Evolutionary conservation across 768 basidiomycete genomes (phyloP).

Genomic region (Gloeostereum incarnatum): DNA sequence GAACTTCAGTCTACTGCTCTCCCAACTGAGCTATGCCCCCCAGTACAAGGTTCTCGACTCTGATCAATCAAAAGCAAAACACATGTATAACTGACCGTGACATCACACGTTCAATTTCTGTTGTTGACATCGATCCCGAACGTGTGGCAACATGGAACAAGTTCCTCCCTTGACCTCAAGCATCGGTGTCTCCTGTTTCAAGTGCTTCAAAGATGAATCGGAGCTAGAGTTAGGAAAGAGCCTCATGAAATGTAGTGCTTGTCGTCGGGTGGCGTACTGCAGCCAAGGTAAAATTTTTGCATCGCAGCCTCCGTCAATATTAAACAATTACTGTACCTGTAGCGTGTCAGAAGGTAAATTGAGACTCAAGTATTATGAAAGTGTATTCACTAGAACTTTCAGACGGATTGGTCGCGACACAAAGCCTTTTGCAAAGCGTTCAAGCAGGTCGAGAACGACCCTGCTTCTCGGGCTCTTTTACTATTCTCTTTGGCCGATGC

Average conservation of each 20-base stretch:
- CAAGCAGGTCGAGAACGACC: constrained; percentile 13
- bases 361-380: not conserved
- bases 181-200: constrained; percentile 19
- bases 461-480: constrained; percentile 4
- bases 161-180: constrained; percentile 16
- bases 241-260: constrained; percentile 21
- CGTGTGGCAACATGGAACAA: too few species aligned
- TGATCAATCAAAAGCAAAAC: too few species aligned
- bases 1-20: too few species aligned
- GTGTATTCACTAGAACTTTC: not conserved
- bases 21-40: too few species aligned
- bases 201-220: constrained; percentile 20
- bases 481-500: constrained; percentile 8
- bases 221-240: constrained; percentile 4
- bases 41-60: too few species aligned
- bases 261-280: constrained; percentile 22
- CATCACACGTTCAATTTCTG: too few species aligned
- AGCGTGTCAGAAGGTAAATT: constrained; percentile 22
- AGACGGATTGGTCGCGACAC: constrained; percentile 21
- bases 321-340: too few species aligned
- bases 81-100: too few species aligned
- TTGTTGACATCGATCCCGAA: too few species aligned
- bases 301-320: not conserved
- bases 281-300: constrained; percentile 12
- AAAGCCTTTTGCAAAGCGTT: constrained; percentile 23